Evolutionary conservation across 2,329 filamentous ascomycete species (phyloP), one percentile per base, ranked within the genome.

Genomic region (Tolypocladium ovalisporum): DNA sequence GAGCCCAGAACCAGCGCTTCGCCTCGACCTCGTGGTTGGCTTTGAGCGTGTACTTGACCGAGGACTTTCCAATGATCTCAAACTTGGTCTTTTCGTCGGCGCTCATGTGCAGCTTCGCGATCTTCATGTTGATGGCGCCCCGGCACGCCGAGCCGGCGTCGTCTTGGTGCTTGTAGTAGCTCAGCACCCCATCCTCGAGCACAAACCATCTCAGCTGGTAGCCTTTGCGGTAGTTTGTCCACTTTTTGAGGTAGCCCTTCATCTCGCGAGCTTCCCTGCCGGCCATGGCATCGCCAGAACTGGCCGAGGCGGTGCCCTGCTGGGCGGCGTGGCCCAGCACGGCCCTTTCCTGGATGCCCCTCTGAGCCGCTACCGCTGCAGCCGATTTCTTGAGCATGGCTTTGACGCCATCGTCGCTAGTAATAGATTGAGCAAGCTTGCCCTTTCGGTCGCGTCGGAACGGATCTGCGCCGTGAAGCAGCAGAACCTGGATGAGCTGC

Each of bases 101-200:
- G 68, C 95, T 95, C 92, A 99, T 97, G 73, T 93, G 88, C 35
- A 99, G 81, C 67, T 86, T 87, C 29, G 94, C 94, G 64, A 99
- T 99, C 60, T 88, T 88, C 92, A 99, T 99, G 71, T 97, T 97
- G 75, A 99, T 99, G 55, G 94, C 94, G 59, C 94, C 94, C 61
- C 94, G 90, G 70, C 94, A 99, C 57, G 94, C 94, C 55, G 91
- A 96, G 29, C 92, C 94, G 36, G 91, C 90, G 70, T 99, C 94
- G 69, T 99, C 94, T 74, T 99, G 94, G 71, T 97, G 90, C 75
- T 99, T 99, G 77, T 97, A 99, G 75, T 99, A 99, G 73, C 94
- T 97, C 63, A 99, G 74, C 15, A 99, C 93, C 15, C 94, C 94
- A 69, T 99, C 94, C 70, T 99, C 94, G 10, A 99, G 82, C 17